phyloP scores from a whole-genome alignment of 306 rosid genomes.

The Lagenaria siceraria region DNA sequence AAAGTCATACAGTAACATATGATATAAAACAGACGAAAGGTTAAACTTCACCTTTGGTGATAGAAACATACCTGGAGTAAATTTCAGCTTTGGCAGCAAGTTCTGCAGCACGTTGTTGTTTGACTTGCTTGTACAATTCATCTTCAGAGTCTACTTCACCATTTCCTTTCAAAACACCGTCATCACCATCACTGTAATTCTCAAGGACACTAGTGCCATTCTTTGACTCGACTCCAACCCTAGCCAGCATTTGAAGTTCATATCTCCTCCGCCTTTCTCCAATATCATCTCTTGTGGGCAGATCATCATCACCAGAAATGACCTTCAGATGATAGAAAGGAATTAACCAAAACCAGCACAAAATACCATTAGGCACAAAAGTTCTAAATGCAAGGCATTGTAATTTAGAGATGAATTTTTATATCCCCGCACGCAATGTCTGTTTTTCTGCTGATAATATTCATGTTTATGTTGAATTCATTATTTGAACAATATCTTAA shows the following conservation, averaged over 20 bases:
- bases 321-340: conserved; percentile 30
- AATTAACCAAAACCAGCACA: background rate
- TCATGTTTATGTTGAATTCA: background rate
- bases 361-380: background rate
- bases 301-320: conserved; percentile 83
- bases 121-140: conserved; percentile 47
- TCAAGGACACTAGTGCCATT: conserved; percentile 27
- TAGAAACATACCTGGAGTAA: conserved; percentile 39
- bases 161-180: conserved; percentile 28
- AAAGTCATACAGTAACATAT: background rate
- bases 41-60: background rate
- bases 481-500: background rate
- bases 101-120: conserved; percentile 42
- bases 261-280: conserved; percentile 60
- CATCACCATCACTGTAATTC: conserved; percentile 18
- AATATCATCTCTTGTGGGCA: conserved; percentile 66
- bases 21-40: background rate
- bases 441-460: background rate
- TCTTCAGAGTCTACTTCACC: conserved; percentile 42
- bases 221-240: conserved; percentile 47
- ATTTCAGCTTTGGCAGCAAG: conserved; percentile 48
- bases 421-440: background rate
- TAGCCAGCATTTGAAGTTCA: conserved; percentile 54
- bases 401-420: background rate
- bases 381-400: background rate